phyloP scores from a whole-genome alignment of 2,329 filamentous ascomycete genomes.

The Nemania abortiva region DNA sequence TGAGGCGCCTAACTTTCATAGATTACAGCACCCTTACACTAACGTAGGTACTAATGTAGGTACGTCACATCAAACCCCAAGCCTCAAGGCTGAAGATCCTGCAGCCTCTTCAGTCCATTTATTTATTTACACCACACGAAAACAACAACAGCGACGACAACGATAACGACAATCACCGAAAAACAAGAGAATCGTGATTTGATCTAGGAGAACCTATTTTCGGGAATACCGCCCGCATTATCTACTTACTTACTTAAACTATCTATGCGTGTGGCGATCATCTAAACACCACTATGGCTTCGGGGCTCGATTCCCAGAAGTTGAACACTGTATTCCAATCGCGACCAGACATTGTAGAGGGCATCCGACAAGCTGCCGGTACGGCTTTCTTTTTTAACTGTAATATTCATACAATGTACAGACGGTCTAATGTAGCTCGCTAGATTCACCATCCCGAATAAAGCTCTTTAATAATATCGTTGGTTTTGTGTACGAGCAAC shows the following conservation, averaged over 20 bases:
- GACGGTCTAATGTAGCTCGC: conserved; percentile 8
- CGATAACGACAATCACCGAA: neutral
- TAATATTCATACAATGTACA: too few species aligned
- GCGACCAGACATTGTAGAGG: conserved; percentile 67
- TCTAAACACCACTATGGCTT: conserved; percentile 53
- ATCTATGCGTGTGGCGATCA: conserved; percentile 16
- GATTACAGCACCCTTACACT: neutral
- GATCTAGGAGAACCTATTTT: neutral
- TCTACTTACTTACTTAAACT: neutral
- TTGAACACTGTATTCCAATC: conserved; percentile 66
- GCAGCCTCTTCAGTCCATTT: conserved; percentile 24
- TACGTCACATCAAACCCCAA: conserved; percentile 30
- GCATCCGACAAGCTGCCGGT: conserved; percentile 67
- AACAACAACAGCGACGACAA: conserved; percentile 15
- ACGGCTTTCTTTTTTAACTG: conserved; percentile 40
- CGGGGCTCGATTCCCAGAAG: conserved; percentile 62
- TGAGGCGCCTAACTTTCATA: neutral
- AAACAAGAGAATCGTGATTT: neutral
- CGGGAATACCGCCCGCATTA: neutral
- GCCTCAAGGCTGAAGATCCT: conserved; percentile 39
- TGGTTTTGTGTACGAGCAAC: conserved; percentile 61
- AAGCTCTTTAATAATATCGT: conserved; percentile 69
- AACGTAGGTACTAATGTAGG: neutral
- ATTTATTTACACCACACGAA: conserved; percentile 22
- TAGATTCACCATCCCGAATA: conserved; percentile 64